A percentile compares a stretch with the other conserved stretches of the same genome.
Evolutionary conservation across 306 rosid species (phyloP).

Genomic region (Quercus berberidifolia): DNA sequence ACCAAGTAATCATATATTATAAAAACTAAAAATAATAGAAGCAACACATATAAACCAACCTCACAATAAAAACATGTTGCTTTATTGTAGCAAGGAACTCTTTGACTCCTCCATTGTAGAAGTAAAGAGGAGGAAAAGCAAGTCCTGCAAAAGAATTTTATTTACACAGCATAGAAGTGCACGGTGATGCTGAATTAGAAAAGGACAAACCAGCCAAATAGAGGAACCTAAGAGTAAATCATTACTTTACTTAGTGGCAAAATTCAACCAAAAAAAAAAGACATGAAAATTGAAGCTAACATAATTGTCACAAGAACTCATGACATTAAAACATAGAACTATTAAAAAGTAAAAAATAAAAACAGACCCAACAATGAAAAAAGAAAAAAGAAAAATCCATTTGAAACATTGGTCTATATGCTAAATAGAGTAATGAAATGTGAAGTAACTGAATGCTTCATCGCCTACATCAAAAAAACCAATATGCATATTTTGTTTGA

Average conservation of each 20-base stretch:
- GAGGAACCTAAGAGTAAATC: neutral
- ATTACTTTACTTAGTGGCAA: neutral
- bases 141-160: slow-evolving; percentile 62
- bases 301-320: neutral
- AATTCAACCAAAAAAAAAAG: neutral
- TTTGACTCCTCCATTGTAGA: slow-evolving; percentile 96
- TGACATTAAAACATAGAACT: neutral
- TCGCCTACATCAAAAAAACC: neutral
- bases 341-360: neutral
- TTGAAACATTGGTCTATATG: neutral
- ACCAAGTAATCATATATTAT: neutral
- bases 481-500: neutral
- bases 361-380: no score
- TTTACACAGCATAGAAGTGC: neutral
- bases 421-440: neutral
- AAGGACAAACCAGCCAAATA: neutral
- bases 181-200: neutral
- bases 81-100: slow-evolving; percentile 94
- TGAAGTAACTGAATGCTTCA: neutral
- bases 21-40: neutral
- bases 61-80: slow-evolving; percentile 83
- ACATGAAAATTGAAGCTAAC: neutral
- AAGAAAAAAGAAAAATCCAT: neutral
- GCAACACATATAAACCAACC: slow-evolving; percentile 46
- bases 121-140: slow-evolving; percentile 89